Evolutionary conservation across 2,329 filamentous ascomycete species (phyloP), one percentile per base, ranked within the genome.

Genomic region (Plenodomus biglobosus): DNA sequence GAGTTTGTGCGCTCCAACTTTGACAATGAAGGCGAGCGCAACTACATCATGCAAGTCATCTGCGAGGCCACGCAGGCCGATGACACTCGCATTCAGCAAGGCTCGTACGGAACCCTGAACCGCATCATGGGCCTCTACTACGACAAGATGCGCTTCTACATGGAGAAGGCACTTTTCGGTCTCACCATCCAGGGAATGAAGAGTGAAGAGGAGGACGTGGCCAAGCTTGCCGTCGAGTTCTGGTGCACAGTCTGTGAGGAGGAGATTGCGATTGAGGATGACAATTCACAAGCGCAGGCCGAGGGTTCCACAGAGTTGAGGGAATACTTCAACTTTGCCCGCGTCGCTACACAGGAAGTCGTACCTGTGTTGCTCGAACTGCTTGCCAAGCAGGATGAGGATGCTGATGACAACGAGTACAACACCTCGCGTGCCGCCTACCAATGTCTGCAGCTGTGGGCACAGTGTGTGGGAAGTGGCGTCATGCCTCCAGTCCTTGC

Each of bases 171-270:
- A 30, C 82, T 99, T 37, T 99, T 99, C 65, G 94, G 94, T 49
- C 82, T 99, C 35, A 99, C 94, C 34, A 96, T 99, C 56, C 86
- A 96, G 71, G 94, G 94, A 61, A 99, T 99, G 94, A 96, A 96
- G 83, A 95, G 85, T 65, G 87, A 92, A 7, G 94, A 99, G 64
- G 94, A 99, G 74, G 94, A 99, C 71, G 94, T 99, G 44, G 89
- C 94, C 54, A 99, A 99, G 81, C 82, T 99, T 47, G 94, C 94
- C 32, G 91, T 99, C 59, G 94, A 99, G 73, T 99, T 99, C 78
- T 99, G 94, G 94, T 97, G 92, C 79, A 96, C 94, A n/a, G 94
- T 99, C 40, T 99, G 94, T 74, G 94, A 99, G 73, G 94, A 99
- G 76, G 94, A 99, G 75, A 92, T 96, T 64, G 87, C 87, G 57